phyloP scores from a whole-genome alignment of 2,329 filamentous ascomycete genomes.

The Cladophialophora carrionii region DNA sequence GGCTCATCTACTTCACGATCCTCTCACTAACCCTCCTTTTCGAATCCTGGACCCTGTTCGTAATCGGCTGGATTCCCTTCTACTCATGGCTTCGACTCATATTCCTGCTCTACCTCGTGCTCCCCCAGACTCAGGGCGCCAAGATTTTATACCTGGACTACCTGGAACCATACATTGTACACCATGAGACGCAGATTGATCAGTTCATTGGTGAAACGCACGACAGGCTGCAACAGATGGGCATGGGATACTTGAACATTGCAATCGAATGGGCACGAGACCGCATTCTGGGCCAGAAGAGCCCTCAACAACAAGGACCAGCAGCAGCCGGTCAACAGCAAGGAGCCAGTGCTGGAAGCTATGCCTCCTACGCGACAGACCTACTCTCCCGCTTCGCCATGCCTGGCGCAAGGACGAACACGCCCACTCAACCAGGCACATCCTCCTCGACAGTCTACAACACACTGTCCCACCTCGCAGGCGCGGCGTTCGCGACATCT shows the following conservation, averaged over 20 bases:
- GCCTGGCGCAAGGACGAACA: constrained; percentile 66
- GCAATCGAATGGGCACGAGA: constrained; percentile 73
- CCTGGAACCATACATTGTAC: constrained; percentile 82
- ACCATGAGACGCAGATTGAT: constrained; percentile 88
- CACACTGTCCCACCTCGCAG: constrained; percentile 72
- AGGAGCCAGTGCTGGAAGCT: constrained; percentile 42
- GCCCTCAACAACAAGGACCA: constrained; percentile 49
- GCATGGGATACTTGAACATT: constrained; percentile 73
- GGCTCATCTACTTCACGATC: constrained; percentile 99
- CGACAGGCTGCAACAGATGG: constrained; percentile 74
- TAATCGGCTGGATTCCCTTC: constrained; percentile 88
- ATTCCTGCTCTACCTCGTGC: constrained; percentile 89
- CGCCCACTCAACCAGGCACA: constrained; percentile 39
- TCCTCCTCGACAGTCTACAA: constrained; percentile 72
- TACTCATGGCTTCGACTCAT: constrained; percentile 88
- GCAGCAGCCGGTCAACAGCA: constrained; percentile 37
- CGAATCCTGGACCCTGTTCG: constrained; percentile 86
- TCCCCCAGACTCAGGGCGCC: constrained; percentile 96
- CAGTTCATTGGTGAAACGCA: constrained; percentile 82
- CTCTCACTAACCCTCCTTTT: constrained; percentile 77
- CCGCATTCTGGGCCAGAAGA: constrained; percentile 76
- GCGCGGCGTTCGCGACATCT: constrained; percentile 54
- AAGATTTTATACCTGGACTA: constrained; percentile 81
- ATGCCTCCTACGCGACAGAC: constrained; percentile 69
- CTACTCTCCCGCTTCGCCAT: constrained; percentile 86